Base-by-base conservation (phyloP, 2,329 filamentous ascomycete species). In the Trichoderma sp. region DNA sequence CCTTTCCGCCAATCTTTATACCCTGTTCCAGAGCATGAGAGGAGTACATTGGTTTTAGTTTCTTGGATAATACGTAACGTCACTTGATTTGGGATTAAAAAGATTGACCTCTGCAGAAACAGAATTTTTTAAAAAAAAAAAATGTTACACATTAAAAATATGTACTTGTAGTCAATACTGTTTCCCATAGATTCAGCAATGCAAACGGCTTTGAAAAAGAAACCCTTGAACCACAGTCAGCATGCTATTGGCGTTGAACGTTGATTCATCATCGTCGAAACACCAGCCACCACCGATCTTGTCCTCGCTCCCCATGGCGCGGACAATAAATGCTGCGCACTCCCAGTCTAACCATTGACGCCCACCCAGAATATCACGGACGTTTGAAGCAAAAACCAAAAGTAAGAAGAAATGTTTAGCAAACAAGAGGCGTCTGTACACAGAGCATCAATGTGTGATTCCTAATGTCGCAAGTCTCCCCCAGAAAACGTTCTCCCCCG, bases 11-110 rank as follows among this genome's bases (percentile, higher is more conserved):
- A 36, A 67, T 30, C 34, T 53, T 61, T 62, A 70, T 70, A 70
- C 67, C 67, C 67, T 60, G 28, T 70, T 51, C 39, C 28, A 53
- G 67, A 70, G 67, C 56, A 36, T 70, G 67, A 62, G 66, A 43
- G 28, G 67, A 70, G 57, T n/a, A 62, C 30, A 18, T 34, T 61
- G 39, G 28, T 34, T 61, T 51, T 57, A 28, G 56, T 69, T 39
- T 61, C 65, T 56, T 56, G 53, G 47, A n/a, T 47, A 69, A 60
- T 60, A 69, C 24, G 34, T 53, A 51, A 53, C 21, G 39, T 30
- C 61, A 14, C 21, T 39, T 70, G 67, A 36, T 70, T 57, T 58
- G 51, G 51, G 53, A 15, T 67, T 34, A 39, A 67, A 67, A 69
- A 39, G 56, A 32, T 34, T 18, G 18, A 21, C n/a, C 18, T 14